phyloP scores from a whole-genome alignment of 1,284 basidiomycete genomes.

The Xerocomus minutiporus region DNA sequence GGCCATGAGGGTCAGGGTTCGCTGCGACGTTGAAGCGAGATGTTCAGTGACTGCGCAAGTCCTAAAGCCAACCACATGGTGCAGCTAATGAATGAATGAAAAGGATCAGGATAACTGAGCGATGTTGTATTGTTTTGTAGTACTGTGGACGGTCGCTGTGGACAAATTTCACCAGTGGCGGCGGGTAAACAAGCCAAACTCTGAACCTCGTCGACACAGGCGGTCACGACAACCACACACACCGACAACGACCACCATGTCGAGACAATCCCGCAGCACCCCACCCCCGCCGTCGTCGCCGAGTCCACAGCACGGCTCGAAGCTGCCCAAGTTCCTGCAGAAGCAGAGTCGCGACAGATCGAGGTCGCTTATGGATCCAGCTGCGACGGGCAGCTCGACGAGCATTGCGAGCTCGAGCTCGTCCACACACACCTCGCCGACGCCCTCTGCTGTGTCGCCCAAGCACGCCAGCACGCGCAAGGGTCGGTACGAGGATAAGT shows the following conservation, averaged over 20 bases:
- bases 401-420: conserved; percentile 41
- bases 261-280: conserved; percentile 37
- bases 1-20: background rate
- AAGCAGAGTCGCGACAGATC: conserved; percentile 58
- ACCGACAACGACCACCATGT: conserved; percentile 22
- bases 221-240: conserved; percentile 16
- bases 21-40: no score
- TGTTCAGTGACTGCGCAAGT: background rate
- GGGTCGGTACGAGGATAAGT: conserved; percentile 17
- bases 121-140: conserved; percentile 2
- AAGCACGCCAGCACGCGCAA: conserved; percentile 24
- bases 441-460: conserved; percentile 15
- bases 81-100: conserved; percentile 3
- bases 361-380: conserved; percentile 50
- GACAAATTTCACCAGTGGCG: conserved; percentile 19
- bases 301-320: conserved; percentile 38
- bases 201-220: conserved; percentile 20
- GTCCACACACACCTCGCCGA: conserved; percentile 29
- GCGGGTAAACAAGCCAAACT: conserved; percentile 29
- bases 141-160: conserved; percentile 8
- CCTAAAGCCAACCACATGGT: background rate
- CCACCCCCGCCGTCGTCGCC: conserved; percentile 35
- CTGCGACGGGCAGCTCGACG: conserved; percentile 37
- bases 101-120: background rate
- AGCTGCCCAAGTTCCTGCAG: conserved; percentile 64